These are phyloP conservation scores for Flaveria sonorensis DNA, from an alignment of 129 eudicot species.

Conservation along the genomic window DNA sequence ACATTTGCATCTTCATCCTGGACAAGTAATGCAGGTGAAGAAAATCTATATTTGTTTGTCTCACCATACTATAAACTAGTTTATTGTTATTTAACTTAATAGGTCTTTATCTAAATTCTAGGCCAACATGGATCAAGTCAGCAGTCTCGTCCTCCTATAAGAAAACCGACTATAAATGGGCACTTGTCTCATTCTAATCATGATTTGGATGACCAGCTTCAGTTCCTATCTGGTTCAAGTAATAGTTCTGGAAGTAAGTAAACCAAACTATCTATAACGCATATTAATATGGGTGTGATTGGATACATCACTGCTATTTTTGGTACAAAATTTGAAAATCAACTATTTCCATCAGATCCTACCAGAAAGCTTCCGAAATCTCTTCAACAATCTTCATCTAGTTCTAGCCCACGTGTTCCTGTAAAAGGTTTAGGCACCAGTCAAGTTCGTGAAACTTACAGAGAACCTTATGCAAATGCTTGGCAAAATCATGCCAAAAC, in stretches of 20 bases:
- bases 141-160: constrained; percentile 30
- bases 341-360: constrained; percentile 24
- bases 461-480: constrained; percentile 29
- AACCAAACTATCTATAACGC: constrained; percentile 16
- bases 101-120: constrained; percentile 22
- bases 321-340: constrained; percentile 28
- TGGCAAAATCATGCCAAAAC: constrained; percentile 40
- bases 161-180: constrained; percentile 41
- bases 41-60: neutral
- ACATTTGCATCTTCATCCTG: constrained; percentile 34
- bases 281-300: constrained; percentile 24
- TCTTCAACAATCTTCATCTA: constrained; percentile 39
- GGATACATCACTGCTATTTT: constrained; percentile 16
- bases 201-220: constrained; percentile 31
- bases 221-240: constrained; percentile 24
- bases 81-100: neutral
- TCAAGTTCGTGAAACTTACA: constrained; percentile 41
- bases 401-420: constrained; percentile 36
- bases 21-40: constrained; percentile 45
- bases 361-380: constrained; percentile 58
- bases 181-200: constrained; percentile 38
- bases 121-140: constrained; percentile 37
- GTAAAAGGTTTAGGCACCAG: constrained; percentile 41
- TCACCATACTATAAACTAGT: neutral
- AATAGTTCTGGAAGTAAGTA: constrained; percentile 32